phyloP scores from a whole-genome alignment of 208 protist genomes.

The Trypanosomatidae sp. region DNA sequence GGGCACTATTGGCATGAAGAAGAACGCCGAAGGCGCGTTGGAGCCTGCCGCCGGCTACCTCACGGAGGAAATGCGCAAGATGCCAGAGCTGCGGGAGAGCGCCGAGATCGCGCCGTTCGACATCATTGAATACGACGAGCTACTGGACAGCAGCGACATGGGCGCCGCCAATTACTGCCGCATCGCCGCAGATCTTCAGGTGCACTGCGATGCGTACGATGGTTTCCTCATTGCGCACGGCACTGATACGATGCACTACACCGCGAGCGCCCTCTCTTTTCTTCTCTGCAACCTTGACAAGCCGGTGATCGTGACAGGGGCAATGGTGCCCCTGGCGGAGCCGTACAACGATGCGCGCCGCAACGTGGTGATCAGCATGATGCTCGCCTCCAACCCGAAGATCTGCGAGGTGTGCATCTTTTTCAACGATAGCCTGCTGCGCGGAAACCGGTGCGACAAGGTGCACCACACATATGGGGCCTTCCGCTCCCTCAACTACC shows the following conservation, averaged over 20 bases:
- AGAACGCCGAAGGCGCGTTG: conserved; percentile 57
- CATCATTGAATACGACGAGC: conserved; percentile 74
- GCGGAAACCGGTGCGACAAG: conserved; percentile 94
- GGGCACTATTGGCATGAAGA: conserved; percentile 91
- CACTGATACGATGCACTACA: conserved; percentile 98
- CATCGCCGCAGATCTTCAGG: conserved; percentile 69
- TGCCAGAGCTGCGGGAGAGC: conserved; percentile 52
- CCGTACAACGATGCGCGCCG: conserved; percentile 88
- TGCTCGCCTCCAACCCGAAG: conserved; percentile 76
- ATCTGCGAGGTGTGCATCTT: conserved; percentile 96
- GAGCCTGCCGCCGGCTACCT: conserved; percentile 73
- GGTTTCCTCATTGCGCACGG: conserved; percentile 97
- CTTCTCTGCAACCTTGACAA: conserved; percentile 96
- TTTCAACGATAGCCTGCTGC: conserved; percentile 92
- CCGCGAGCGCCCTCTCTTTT: conserved; percentile 95
- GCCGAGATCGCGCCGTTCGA: conserved; percentile 64
- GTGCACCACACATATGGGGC: conserved; percentile 81
- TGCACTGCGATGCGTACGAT: conserved; percentile 92
- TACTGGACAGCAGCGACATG: conserved; percentile 91
- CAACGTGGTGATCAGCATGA: conserved; percentile 86
- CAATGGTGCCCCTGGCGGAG: conserved; percentile 91
- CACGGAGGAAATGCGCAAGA: conserved; percentile 56
- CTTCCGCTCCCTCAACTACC: conserved; percentile 90
- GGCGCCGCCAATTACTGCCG: conserved; percentile 64
- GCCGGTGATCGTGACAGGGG: conserved; percentile 96